These are phyloP conservation scores for Nigrospora sphaerica DNA, from an alignment of 2,329 filamentous ascomycete species.

Conservation along the genomic window DNA sequence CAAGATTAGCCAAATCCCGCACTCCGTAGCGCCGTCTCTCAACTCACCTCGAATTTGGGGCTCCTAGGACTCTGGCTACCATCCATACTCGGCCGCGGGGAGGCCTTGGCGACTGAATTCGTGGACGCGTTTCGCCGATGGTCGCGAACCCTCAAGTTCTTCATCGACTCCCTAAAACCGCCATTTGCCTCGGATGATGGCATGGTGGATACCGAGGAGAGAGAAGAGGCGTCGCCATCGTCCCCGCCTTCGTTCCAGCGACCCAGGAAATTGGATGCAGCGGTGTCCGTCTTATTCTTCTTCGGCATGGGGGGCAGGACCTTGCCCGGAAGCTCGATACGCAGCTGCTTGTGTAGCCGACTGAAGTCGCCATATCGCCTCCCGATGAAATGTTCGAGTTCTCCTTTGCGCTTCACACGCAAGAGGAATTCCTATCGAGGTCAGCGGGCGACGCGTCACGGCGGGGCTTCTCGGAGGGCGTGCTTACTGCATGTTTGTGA, in stretches of 20 bases:
- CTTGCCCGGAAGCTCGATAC: conserved; percentile 83
- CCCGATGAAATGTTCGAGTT: conserved; percentile 71
- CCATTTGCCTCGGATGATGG: conserved; percentile 18
- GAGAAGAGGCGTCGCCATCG: conserved; percentile 71
- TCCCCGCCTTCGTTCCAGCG: conserved; percentile 45
- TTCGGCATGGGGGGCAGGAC: conserved; percentile 78
- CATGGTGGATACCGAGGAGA: conserved; percentile 74
- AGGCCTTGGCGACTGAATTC: conserved; percentile 25
- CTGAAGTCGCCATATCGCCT: conserved; percentile 85
- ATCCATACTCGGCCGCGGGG: conserved; percentile 39
- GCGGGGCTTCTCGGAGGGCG: neutral
- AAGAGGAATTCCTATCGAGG: conserved; percentile 72
- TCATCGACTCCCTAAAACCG: conserved; percentile 23
- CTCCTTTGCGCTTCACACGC: conserved; percentile 70
- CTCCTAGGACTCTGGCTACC: conserved; percentile 21
- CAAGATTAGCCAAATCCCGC: conserved; percentile 7
- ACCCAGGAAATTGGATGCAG: conserved; percentile 50
- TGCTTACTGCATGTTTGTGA: conserved; percentile 79
- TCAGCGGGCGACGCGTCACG: conserved; percentile 5
- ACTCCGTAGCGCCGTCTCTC: conserved; percentile 5
- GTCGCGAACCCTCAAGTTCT: conserved; percentile 35
- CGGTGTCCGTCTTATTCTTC: conserved; percentile 81
- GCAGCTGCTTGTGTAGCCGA: conserved; percentile 69
- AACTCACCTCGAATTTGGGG: conserved; percentile 19
- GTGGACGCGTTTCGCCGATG: conserved; percentile 30